Evolutionary conservation across 768 basidiomycete genomes (phyloP).

Genomic region (Trametes cinnabarina): DNA sequence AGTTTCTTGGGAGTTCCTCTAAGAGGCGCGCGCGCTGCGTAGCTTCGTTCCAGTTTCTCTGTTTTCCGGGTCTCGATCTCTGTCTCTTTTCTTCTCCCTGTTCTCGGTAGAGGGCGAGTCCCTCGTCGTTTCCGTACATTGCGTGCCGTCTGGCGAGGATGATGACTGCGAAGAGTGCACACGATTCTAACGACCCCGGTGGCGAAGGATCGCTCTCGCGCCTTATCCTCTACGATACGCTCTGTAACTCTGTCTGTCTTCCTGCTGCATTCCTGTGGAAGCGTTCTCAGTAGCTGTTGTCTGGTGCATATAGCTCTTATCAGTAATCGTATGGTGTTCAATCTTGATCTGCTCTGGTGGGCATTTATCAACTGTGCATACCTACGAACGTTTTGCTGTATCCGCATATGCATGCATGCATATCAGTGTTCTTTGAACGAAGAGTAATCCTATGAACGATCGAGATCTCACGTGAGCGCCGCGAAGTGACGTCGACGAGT

Average conservation of each 20-base stretch:
- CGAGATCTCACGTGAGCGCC: not conserved
- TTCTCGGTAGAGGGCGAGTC: slow-evolving; percentile 13
- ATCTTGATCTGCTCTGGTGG: not conserved
- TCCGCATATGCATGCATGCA: too few species aligned
- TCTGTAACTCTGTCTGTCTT: slow-evolving; percentile 13
- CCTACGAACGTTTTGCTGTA: too few species aligned
- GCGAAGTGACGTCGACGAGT: slow-evolving; percentile 6
- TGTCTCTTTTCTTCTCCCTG: not conserved
- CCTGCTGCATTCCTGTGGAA: slow-evolving; percentile 8
- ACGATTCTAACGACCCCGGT: slow-evolving; percentile 46
- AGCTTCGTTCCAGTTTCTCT: not conserved
- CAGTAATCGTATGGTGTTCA: not conserved
- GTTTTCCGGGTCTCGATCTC: not conserved
- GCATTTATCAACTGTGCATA: too few species aligned
- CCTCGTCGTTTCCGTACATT: not conserved
- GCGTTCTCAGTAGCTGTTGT: slow-evolving; percentile 5
- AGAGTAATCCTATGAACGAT: too few species aligned
- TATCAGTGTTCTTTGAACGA: too few species aligned
- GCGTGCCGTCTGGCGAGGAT: slow-evolving; percentile 18
- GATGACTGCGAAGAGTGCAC: slow-evolving; percentile 26
- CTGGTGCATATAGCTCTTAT: slow-evolving; percentile 15
- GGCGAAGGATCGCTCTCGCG: slow-evolving; percentile 34
- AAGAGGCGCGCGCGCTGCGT: slow-evolving; percentile 8
- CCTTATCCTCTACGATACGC: slow-evolving; percentile 16
- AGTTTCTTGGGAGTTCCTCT: slow-evolving; percentile 33